These are phyloP conservation scores for Aspergillus novofumigatus DNA, from an alignment of 2,329 filamentous ascomycete species.

Conservation along the genomic window DNA sequence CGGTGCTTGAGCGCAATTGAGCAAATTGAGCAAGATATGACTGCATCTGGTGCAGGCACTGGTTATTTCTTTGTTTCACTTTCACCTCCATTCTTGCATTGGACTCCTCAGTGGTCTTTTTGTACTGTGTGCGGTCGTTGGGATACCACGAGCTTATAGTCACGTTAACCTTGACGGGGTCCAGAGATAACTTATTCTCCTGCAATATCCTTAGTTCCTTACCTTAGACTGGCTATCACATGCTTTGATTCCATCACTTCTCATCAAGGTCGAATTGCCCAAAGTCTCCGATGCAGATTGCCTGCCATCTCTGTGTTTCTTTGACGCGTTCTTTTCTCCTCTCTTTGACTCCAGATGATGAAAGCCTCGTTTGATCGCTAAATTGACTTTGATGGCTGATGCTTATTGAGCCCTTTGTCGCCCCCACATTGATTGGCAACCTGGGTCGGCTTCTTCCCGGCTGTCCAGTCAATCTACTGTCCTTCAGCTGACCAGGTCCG, in stretches of 20 bases:
- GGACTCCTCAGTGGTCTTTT: background rate
- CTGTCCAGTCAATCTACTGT: no score
- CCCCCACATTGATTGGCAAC: background rate
- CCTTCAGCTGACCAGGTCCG: background rate
- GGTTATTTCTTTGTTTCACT: background rate
- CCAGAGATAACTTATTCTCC: no score
- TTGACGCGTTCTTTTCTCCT: background rate
- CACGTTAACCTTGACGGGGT: no score
- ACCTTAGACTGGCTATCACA: background rate
- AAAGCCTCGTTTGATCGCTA: background rate
- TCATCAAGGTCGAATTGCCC: background rate
- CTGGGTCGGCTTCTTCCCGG: background rate
- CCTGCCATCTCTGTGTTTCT: background rate
- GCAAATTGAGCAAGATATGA: background rate
- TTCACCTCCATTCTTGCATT: background rate
- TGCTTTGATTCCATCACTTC: background rate
- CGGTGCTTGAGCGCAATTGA: background rate
- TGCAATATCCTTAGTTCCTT: no score
- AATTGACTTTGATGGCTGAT: background rate
- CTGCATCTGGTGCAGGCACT: background rate
- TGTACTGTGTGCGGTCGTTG: no score
- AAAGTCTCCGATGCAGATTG: background rate
- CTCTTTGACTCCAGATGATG: background rate
- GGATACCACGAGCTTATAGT: no score
- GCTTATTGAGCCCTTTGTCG: background rate